Base-by-base conservation (phyloP, 75 land plant species). In the Selaginella tamariscina region DNA sequence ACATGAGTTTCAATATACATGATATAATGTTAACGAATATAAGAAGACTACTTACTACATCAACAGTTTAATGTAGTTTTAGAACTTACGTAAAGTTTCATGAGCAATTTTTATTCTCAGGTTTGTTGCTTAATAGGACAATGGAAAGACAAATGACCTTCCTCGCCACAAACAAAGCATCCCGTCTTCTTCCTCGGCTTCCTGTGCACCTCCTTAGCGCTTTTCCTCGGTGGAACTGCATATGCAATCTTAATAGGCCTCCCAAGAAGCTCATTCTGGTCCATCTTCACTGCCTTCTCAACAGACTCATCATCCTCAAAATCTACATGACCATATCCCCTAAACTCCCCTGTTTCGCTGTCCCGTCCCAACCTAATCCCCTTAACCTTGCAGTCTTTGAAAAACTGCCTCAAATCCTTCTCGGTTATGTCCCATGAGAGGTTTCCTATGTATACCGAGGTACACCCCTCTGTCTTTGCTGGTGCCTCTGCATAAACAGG, bases 361-460 rank as follows among this genome's bases (percentile, higher is more conserved):
- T 89, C 84, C 72, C 1, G 66, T 0, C 91, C 96, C 49, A 86
- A 79, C 0, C 91, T 79, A 32, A 94, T 80, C 1, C 80, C 65
- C 21, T 79, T 71, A 54, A 94, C 70, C 24, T 71, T 74, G 75
- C 86, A 89, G 32, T 75, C 82, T 31, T 77, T 64, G 74, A 87
- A 87, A 56, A 89, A 65, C 0, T 76, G 76, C 44, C 56, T 78
- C 49, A 94, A 30, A 55, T 89, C 86, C 30, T 83, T 83, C 68
- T 87, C 98, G 9, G 91, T 87, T 27, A 87, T 69, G 29, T 85
- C 91, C 91, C 96, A 94, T 26, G 91, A 68, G 32, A 94, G 70
- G 70, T 94, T 89, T 29, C 98, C 98, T 49, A 83, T 75, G 64
- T 87, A 94, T 22, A 84, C 85, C 54, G 86, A 78, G 55, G 81